Evolutionary conservation across 495 filamentous ascomycete genomes (phyloP).

Genomic region (Chaetomidium leptoderma): DNA sequence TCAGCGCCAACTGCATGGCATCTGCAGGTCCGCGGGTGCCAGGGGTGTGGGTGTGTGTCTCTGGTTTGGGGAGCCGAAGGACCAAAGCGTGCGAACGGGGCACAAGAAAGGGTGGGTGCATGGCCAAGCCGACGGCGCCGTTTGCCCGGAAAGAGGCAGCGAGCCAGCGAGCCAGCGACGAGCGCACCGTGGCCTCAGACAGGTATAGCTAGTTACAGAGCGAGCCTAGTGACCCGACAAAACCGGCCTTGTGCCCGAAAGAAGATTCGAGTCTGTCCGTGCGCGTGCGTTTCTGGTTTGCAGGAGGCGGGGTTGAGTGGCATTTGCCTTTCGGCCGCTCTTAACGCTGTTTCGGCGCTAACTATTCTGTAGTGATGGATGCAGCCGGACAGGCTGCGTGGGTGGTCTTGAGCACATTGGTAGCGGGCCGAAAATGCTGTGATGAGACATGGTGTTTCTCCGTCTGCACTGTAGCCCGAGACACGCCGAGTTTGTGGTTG

Average conservation of each 20-base stretch:
- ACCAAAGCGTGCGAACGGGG: neutral
- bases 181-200: no score
- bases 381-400: neutral
- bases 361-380: neutral
- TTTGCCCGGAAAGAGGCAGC: conserved; percentile 14
- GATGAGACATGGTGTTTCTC: neutral
- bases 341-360: conserved; percentile 7
- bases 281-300: neutral
- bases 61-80: neutral
- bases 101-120: neutral
- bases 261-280: neutral
- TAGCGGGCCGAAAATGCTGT: neutral
- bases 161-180: no score
- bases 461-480: no score
- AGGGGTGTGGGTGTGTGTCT: no score
- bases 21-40: neutral
- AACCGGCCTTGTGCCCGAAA: neutral
- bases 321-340: conserved; percentile 5
- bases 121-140: neutral
- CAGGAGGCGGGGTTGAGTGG: conserved; percentile 2
- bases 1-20: neutral
- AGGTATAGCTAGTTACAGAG: no score
- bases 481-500: no score
- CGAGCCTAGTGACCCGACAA: neutral
- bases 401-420: no score